These are phyloP conservation scores for Neostapfia colusana DNA, from an alignment of 176 grass and related monocot species.

Conservation along the genomic window DNA sequence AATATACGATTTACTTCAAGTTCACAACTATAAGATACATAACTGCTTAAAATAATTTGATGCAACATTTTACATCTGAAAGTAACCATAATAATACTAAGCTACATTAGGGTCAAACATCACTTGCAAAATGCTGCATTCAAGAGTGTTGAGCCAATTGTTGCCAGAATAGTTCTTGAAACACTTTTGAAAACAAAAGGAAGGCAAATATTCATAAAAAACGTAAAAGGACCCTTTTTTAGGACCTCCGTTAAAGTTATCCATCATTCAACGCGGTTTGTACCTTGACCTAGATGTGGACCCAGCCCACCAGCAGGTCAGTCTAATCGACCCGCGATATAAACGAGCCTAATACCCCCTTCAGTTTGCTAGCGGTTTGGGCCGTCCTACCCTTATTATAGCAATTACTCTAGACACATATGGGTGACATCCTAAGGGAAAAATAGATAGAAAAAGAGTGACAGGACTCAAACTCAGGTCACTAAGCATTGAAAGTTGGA, in stretches of 20 bases:
- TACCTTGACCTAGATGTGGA: not conserved
- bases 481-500: too few relatives aligned
- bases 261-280: too few relatives aligned
- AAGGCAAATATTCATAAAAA: not conserved
- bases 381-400: too few relatives aligned
- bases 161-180: not conserved
- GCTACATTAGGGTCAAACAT: not conserved
- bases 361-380: too few relatives aligned
- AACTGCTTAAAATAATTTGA: too few relatives aligned
- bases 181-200: not conserved
- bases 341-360: too few relatives aligned
- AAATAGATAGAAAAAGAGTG: too few relatives aligned
- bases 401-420: too few relatives aligned
- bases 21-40: too few relatives aligned
- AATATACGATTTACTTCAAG: too few relatives aligned
- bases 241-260: not conserved
- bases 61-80: not conserved
- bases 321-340: not conserved
- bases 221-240: not conserved
- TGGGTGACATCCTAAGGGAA: too few relatives aligned
- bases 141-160: not conserved
- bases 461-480: too few relatives aligned
- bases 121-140: not conserved
- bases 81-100: not conserved
- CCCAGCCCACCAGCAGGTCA: not conserved